Base-by-base conservation (phyloP, 2,329 filamentous ascomycete genomes). In the Tolypocladium ovalisporum region DNA sequence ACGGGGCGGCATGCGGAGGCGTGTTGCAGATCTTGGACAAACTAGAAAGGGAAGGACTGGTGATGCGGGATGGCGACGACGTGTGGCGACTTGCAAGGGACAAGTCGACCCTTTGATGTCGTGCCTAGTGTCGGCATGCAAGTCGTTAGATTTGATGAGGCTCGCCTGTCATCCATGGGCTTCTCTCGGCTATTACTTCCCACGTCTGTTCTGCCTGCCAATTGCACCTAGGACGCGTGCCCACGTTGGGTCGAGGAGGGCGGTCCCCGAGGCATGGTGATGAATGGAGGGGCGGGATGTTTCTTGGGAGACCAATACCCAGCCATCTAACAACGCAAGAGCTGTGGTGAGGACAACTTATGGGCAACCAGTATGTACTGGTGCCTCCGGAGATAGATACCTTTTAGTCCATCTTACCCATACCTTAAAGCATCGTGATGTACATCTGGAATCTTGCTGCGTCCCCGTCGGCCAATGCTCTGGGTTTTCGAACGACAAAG, bases 1-100 rank as follows among this genome's bases (percentile, higher is more conserved):
- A 92, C 71, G 68, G 79, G 13, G 86, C 92, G 10, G 94, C 94
- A 0, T 84, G 89, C 61, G 79, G 80, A 44, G 91, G 92, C 1
- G 77, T 97, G 8, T 60, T 86, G 60, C 88, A 93, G 74, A 88
- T 97, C 56, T 71, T 99, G 62, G 73, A 78, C 58, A 97, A 97
- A 76, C 74, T 99, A 62, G 75, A 84, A 68, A 75, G 72, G 15
- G 94, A 97, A 65, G 89, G 86, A 2, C 87, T 79, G 66, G 88
- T 88, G 4, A 63, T 68, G 19, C 67, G 70, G 29, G 68, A 69
- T 9, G 72, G 69, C 12, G 71, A 73, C 15, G 64, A 68, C 27
- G 56, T 55, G 42, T 72, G 69, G 69, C 62, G 58, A 27, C 42
- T 73, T 54, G 58, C 62, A 40, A 44, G 15, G 15, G 63, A 62